Base-by-base conservation (phyloP, 352 stramenopile genomes). In the Globisporangium nodosum region DNA sequence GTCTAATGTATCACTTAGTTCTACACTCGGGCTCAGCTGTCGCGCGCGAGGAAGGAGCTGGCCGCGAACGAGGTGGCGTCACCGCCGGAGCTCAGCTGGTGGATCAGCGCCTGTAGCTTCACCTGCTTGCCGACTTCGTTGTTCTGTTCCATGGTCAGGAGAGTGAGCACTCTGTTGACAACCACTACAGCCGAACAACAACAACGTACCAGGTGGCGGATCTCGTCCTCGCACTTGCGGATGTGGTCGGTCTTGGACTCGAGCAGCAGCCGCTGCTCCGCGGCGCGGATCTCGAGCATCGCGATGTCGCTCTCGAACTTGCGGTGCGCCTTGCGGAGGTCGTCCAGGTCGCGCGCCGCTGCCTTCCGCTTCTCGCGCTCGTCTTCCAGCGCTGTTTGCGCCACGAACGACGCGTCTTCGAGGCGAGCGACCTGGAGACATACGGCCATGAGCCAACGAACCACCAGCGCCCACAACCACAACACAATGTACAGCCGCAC, bases 71-170 rank as follows among this genome's bases (percentile, higher is more conserved):
- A 64, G 39, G 81, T 74, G 24, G 66, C 62, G 48, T 90, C 76
- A 24, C 76, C 73, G 5, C 78, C 76, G 9, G 83, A 92, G 61
- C 81, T 92, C 24, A 94, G 64, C 46, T 94, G 80, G 48, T 94
- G 84, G 56, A 94, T 94, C 43, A 94, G 69, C 20, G 81, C 76
- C 58, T 94, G 85, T 0, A 94, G 59, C 56, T 94, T 90, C 31
- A 78, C 77, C 64, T 94, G 82, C 50, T 92, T 90, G 20, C 80
- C 78, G 2, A 91, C 63, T 57, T 94, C 84, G n/a, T 74, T 81
- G 54, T 74, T 81, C 83, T 93, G 48, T 30, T 8, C 3, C 30
- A 54, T 16, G 16, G 33, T 49, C 37, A 45, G 3, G 15, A 20
- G 16, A 33, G 7, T 49, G 15, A 45, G 40, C 42, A 27, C 16